These are phyloP conservation scores for Phaeosphaeria sp. DNA, from an alignment of 2,329 filamentous ascomycete species.

Conservation along the genomic window DNA sequence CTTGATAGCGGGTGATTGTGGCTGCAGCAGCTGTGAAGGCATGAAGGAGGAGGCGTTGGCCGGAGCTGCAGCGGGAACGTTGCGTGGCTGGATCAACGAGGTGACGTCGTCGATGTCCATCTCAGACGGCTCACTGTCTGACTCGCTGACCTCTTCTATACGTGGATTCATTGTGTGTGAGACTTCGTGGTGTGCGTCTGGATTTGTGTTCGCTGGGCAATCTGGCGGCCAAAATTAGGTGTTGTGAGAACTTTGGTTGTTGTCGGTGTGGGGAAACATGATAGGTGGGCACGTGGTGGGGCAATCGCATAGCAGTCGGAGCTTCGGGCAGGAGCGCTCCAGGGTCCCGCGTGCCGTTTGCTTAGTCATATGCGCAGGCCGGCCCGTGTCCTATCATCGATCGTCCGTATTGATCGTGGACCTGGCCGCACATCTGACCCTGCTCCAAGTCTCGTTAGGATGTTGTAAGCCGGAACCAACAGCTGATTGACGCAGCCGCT, in stretches of 20 bases:
- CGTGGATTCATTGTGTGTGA: conserved; percentile 64
- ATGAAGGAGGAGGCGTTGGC: conserved; percentile 23
- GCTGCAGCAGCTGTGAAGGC: conserved; percentile 43
- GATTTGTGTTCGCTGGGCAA: neutral
- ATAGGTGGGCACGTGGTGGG: too few species aligned
- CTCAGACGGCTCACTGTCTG: conserved; percentile 69
- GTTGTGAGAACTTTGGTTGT: neutral
- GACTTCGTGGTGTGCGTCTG: neutral
- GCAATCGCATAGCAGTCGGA: too few species aligned
- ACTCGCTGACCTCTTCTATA: conserved; percentile 91
- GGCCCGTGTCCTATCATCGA: too few species aligned
- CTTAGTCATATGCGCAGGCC: too few species aligned
- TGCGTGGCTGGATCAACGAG: conserved; percentile 54
- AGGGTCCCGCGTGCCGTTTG: too few species aligned
- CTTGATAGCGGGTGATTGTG: conserved; percentile 50
- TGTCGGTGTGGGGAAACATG: neutral
- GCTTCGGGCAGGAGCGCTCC: too few species aligned
- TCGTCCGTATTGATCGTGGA: too few species aligned
- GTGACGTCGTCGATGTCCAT: conserved; percentile 86
- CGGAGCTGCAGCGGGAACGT: conserved; percentile 30
- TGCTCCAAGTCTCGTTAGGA: too few species aligned
- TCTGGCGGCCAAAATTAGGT: neutral
- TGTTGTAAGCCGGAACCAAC: too few species aligned
- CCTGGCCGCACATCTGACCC: too few species aligned
- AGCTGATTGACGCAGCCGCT: too few species aligned